These are phyloP conservation scores for Picochlorum sp. DNA, from an alignment of 139 green algal species.

Conservation along the genomic window DNA sequence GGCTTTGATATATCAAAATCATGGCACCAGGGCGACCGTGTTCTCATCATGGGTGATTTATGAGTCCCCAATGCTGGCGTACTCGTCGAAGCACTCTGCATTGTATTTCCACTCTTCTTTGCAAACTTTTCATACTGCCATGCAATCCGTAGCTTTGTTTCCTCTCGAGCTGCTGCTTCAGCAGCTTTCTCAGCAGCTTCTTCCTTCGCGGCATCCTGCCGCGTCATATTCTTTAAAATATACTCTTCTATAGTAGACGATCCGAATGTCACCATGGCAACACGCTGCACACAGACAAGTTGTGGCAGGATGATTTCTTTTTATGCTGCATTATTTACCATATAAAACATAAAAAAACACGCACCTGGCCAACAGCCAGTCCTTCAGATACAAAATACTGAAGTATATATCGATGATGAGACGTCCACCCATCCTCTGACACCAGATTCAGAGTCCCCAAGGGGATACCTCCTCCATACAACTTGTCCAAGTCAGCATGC, in stretches of 20 bases:
- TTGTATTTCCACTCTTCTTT: neutral
- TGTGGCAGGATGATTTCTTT: no score
- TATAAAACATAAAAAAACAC: neutral
- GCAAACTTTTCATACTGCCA: slow-evolving; percentile 68
- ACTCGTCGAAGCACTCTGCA: neutral
- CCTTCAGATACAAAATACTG: slow-evolving; percentile 74
- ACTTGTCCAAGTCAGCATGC: slow-evolving; percentile 54
- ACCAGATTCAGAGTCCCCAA: slow-evolving; percentile 58
- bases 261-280: neutral
- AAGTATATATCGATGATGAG: slow-evolving; percentile 54
- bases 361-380: neutral
- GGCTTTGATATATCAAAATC: neutral
- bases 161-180: slow-evolving; percentile 15
- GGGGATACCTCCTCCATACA: slow-evolving; percentile 67
- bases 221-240: neutral
- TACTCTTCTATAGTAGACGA: neutral
- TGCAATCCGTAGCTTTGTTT: slow-evolving; percentile 59
- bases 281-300: neutral
- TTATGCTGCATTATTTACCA: no score
- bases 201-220: slow-evolving; percentile 7
- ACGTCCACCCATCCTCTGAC: slow-evolving; percentile 49
- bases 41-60: neutral
- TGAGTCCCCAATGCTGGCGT: neutral
- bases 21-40: neutral
- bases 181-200: slow-evolving; percentile 12